Evolutionary conservation across 306 rosid genomes (phyloP), one percentile per base, ranked within the genome.

Genomic region (Cyclanthera cordifolia): DNA sequence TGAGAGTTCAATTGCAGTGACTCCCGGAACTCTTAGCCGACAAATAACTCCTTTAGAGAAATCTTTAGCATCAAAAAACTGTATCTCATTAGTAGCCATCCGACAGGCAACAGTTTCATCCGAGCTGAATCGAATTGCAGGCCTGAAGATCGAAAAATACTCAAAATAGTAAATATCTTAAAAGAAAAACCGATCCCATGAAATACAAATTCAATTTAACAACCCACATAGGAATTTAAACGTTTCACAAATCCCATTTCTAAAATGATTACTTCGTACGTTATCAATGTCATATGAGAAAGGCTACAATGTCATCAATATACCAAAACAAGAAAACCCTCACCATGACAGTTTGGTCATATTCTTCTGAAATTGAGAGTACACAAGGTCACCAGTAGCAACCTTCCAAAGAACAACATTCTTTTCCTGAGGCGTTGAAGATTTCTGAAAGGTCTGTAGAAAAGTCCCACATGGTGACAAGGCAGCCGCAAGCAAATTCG

Each of bases 101-200:
- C 92, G 90, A 79, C 95, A 89, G 0, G 93, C 93, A 54, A 85
- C 82, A 67, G 88, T 77, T 79, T 92, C 98, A 57, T 85, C 86
- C 34, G 83, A 80, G 82, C 93, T 87, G 76, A 92, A 92, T 49
- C 81, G 88, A 81, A 92, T 72, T 15, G 84, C 79, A 41, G 96
- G 97, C 97, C 97, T 89, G 73, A 67, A 81, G 50, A 24, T 49
- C 61, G 19, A 72, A 77, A 21, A 48, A 23, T 37, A 13, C 39
- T 11, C 19, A 11, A 61, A 61, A 21, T 20, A 37, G 15, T 61
- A 37, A 61, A 61, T 37, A 60, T 60, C 27, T 34, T 60, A 16
- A 9, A 60, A 37, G 53, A 13, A 24, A 54, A 58, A 21, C 4
- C 41, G 41, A 5, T 4, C 41, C 41, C 41, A 34, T 7, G 8